Evolutionary conservation across 2,329 filamentous ascomycete species (phyloP).

Genomic region (Kalmusia sp.): DNA sequence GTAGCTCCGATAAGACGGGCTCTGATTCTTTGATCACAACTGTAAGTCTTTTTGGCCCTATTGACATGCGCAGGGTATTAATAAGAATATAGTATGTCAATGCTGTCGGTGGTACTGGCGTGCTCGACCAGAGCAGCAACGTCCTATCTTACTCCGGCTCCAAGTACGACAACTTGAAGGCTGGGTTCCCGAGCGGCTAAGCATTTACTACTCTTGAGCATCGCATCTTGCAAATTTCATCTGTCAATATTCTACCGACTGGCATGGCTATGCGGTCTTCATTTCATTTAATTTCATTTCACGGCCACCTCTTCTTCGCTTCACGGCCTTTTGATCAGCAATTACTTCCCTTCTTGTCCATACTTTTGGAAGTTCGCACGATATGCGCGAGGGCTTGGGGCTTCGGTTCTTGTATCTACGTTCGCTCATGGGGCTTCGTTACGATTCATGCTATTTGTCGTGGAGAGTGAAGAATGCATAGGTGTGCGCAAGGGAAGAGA

Average conservation of each 20-base stretch:
- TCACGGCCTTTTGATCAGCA: background rate
- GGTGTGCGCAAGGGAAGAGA: background rate
- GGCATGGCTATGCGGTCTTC: no score
- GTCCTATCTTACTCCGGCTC: conserved; percentile 68
- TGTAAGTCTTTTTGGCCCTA: conserved; percentile 25
- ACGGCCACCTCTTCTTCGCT: background rate
- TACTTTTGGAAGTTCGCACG: background rate
- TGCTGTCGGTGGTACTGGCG: conserved; percentile 60
- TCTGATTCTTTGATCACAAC: conserved; percentile 39
- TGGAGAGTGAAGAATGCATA: background rate
- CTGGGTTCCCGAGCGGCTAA: conserved; percentile 29
- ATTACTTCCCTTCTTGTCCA: conserved; percentile 3
- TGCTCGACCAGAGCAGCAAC: conserved; percentile 63
- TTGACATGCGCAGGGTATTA: background rate
- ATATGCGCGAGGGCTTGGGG: background rate
- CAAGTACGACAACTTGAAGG: conserved; percentile 74
- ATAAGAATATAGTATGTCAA: conserved; percentile 56
- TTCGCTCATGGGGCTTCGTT: background rate
- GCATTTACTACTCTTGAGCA: background rate
- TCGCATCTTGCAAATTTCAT: background rate
- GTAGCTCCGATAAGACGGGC: conserved; percentile 39
- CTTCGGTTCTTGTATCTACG: background rate
- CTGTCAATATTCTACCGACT: background rate
- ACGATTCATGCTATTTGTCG: background rate
- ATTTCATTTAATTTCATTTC: no score